phyloP scores from a whole-genome alignment of 176 grass and related monocot species.

The Eremochloa ophiuroides region DNA sequence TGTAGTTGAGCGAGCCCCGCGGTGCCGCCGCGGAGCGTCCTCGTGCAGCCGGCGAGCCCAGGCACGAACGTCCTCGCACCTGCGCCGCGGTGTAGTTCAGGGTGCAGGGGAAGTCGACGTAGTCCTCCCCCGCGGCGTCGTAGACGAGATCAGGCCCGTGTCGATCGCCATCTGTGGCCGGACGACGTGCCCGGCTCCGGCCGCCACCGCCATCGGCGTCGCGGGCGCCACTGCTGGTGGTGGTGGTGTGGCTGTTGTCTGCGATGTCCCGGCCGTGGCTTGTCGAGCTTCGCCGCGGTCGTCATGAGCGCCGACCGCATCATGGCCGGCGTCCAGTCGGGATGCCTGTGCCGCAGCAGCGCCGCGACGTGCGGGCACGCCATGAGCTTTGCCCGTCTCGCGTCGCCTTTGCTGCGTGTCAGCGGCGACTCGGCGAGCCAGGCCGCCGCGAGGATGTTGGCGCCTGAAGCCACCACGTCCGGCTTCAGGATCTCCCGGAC shows the following conservation, averaged over 20 bases:
- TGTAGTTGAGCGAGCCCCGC: constrained; percentile 52
- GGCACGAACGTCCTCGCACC: constrained; percentile 11
- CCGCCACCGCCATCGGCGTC: no score
- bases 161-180: no score
- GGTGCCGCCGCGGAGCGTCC: not conserved
- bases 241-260: not conserved
- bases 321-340: constrained; percentile 37
- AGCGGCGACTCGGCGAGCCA: not conserved
- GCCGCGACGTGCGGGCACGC: constrained; percentile 43
- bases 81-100: constrained; percentile 44
- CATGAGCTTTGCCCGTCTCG: constrained; percentile 25
- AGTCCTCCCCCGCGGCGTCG: constrained; percentile 34
- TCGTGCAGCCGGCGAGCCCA: not conserved
- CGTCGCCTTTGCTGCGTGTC: not conserved
- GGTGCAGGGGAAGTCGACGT: constrained; percentile 35
- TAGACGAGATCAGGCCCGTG: constrained; percentile 53
- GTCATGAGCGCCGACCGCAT: constrained; percentile 48
- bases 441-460: constrained; percentile 27
- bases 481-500: constrained; percentile 31
- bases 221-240: no score
- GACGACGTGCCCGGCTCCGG: no score
- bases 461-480: constrained; percentile 20
- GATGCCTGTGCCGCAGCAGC: constrained; percentile 9
- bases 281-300: constrained; percentile 29
- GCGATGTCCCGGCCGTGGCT: constrained; percentile 13